A percentile compares a stretch with the other conserved stretches of the same genome.
These are phyloP conservation scores for Ogataea sp. DNA, from an alignment of 805 yeast genomes.

Conservation along the genomic window DNA sequence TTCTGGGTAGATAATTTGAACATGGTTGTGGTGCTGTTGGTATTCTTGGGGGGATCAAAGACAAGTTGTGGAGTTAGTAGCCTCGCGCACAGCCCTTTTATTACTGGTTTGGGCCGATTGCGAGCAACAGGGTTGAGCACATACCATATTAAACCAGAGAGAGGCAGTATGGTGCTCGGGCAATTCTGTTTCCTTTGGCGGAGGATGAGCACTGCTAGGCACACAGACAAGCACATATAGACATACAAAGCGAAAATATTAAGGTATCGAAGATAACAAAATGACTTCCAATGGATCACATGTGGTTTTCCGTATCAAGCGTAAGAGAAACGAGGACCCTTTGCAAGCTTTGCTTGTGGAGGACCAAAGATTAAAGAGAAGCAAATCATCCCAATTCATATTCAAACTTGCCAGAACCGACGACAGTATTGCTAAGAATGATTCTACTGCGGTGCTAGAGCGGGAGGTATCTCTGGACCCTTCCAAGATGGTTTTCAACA, in stretches of 20 bases:
- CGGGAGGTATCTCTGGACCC: conserved; percentile 5
- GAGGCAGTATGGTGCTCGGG: too few relatives aligned
- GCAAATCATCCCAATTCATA: conserved; percentile 28
- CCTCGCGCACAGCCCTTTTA: too few relatives aligned
- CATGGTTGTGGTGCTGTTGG: too few relatives aligned
- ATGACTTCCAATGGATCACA: conserved; percentile 30
- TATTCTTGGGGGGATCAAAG: too few relatives aligned
- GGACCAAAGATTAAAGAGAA: conserved; percentile 31
- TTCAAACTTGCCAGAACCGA: conserved; percentile 44
- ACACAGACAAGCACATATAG: background rate
- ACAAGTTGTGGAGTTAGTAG: too few relatives aligned
- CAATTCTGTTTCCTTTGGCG: too few relatives aligned
- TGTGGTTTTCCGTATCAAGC: conserved; percentile 69
- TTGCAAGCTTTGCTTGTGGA: conserved; percentile 65
- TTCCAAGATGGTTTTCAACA: conserved; percentile 13
- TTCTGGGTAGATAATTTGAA: too few relatives aligned
- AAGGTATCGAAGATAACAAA: too few relatives aligned
- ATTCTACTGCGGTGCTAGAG: conserved; percentile 13
- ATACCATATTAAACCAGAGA: too few relatives aligned
- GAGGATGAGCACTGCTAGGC: background rate
- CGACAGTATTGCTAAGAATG: conserved; percentile 16
- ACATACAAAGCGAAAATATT: background rate
- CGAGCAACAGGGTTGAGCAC: too few relatives aligned
- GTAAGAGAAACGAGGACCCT: conserved; percentile 84
- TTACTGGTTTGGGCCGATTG: too few relatives aligned